phyloP scores from a whole-genome alignment of 169 alveolate genomes.

The Cryptosporidium ubiquitum region DNA sequence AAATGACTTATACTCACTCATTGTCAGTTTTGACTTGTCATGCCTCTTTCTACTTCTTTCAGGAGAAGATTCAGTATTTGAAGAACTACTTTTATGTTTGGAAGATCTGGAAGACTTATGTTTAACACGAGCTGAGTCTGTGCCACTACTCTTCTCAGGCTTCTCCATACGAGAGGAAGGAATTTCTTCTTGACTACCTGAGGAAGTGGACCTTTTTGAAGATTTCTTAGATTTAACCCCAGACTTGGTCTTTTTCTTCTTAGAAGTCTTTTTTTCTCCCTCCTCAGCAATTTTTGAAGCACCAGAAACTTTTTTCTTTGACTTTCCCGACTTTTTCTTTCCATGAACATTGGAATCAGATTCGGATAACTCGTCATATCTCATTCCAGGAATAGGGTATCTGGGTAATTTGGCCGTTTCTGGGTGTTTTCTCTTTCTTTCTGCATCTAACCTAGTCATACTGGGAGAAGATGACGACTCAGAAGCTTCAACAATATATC shows the following conservation, averaged over 20 bases:
- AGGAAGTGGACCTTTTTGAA: not conserved
- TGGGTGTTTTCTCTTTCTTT: slow-evolving; percentile 9
- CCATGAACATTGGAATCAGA: not conserved
- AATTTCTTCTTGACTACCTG: not conserved
- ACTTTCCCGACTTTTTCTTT: not conserved
- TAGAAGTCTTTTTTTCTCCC: not conserved
- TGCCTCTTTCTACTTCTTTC: not conserved
- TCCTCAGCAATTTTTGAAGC: not conserved
- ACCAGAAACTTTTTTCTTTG: not conserved
- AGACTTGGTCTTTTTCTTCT: not conserved
- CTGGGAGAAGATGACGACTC: slow-evolving; percentile 18
- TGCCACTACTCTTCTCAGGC: not conserved
- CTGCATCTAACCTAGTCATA: slow-evolving; percentile 11
- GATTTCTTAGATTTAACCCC: not conserved
- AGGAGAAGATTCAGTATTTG: not conserved
- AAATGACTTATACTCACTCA: slow-evolving; percentile 12
- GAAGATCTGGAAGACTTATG: not conserved
- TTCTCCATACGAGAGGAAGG: not conserved
- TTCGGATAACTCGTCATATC: slow-evolving; percentile 28
- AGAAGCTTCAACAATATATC: not conserved
- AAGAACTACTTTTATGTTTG: not conserved
- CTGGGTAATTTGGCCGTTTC: slow-evolving; percentile 24
- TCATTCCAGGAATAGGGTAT: slow-evolving; percentile 52
- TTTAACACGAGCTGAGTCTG: not conserved
- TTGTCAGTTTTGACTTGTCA: not conserved